Conservation (phyloP, 108 stramenopile genomes). For the Nitzschia sp. region DNA sequence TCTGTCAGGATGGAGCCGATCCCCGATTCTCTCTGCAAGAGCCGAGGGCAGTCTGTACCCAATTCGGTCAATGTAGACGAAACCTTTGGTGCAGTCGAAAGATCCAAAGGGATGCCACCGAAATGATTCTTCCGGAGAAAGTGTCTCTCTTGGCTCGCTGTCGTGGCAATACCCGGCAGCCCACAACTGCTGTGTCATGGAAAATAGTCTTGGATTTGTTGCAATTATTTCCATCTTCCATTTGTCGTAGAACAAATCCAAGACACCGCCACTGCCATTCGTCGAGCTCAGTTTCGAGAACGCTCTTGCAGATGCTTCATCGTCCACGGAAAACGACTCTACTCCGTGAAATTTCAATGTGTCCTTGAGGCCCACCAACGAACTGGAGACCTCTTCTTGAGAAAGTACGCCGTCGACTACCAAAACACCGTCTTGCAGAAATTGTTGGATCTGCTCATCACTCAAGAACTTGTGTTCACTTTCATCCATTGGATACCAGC, state of each 20-base stretch:
- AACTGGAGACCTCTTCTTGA: slow-evolving; percentile 40
- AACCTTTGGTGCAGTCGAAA: slow-evolving; percentile 72
- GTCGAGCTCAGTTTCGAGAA: slow-evolving; percentile 66
- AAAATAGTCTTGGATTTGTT: slow-evolving; percentile 60
- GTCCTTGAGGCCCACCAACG: slow-evolving; percentile 41
- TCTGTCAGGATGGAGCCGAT: slow-evolving; percentile 21
- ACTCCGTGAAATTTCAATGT: slow-evolving; percentile 58
- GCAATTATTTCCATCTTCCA: slow-evolving; percentile 87
- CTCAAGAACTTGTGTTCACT: neutral
- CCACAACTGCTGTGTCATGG: slow-evolving; percentile 79
- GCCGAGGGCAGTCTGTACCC: slow-evolving; percentile 82
- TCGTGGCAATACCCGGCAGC: slow-evolving; percentile 65
- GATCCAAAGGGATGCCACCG: slow-evolving; percentile 81
- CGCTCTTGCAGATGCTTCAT: slow-evolving; percentile 43
- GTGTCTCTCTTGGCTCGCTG: slow-evolving; percentile 45
- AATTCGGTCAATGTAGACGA: slow-evolving; percentile 87
- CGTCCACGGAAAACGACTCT: slow-evolving; percentile 18
- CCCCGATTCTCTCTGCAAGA: slow-evolving; percentile 60
- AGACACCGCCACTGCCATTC: slow-evolving; percentile 87
- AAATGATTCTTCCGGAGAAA: slow-evolving; percentile 21
- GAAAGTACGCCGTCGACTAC: slow-evolving; percentile 67
- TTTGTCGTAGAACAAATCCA: slow-evolving; percentile 86
- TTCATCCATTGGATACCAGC: neutral
- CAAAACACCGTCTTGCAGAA: slow-evolving; percentile 53
- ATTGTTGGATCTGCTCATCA: slow-evolving; percentile 23